Evolutionary conservation across 2,329 filamentous ascomycete species (phyloP), one percentile per base, ranked within the genome.

Genomic region (Amylocarpus encephaloides): DNA sequence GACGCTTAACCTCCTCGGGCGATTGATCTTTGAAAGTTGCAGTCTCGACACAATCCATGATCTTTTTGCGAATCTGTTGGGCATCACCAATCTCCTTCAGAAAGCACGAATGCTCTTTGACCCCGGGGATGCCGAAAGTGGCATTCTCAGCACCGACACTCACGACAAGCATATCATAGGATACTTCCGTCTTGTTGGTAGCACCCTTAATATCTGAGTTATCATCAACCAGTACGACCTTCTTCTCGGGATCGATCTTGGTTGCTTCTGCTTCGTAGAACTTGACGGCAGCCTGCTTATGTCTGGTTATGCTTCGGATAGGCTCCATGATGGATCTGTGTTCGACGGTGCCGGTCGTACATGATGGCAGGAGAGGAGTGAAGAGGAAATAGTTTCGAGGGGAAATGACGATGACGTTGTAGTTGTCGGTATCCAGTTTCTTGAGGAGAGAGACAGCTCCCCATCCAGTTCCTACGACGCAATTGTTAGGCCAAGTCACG

Each of bases 251-350:
- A 71, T 98, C 93, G 68, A 98, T 88, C 73, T 93, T 92, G 66
- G 87, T 95, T 51, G 89, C 90, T 69, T 97, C 92, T 59, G 93
- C 93, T 79, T 98, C 93, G 78, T 95, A 98, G 79, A 86, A 98
- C 72, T 90, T 93, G 69, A 95, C 93, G 43, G 84, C 79, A 57
- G 88, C 86, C 73, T 88, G 90, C 80, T 97, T 97, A 75, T 93
- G 87, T 66, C 91, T 88, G 62, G 95, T 80, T 70, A 98, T 95
- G 69, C 93, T 89, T 67, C 93, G 89, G 64, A 98, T 86, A 50
- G 93, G 93, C 76, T 98, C 93, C 93, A 98, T 98, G 72, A 98
- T 98, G 67, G 91, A 97, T 69, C 93, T 89, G 76, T 97, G 93
- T 78, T 98, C 93, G 70, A 98, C 93, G 63, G 89, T 86, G 64